Conservation (phyloP, 2,329 filamentous ascomycete genomes). For the Beauveria varroae region DNA sequence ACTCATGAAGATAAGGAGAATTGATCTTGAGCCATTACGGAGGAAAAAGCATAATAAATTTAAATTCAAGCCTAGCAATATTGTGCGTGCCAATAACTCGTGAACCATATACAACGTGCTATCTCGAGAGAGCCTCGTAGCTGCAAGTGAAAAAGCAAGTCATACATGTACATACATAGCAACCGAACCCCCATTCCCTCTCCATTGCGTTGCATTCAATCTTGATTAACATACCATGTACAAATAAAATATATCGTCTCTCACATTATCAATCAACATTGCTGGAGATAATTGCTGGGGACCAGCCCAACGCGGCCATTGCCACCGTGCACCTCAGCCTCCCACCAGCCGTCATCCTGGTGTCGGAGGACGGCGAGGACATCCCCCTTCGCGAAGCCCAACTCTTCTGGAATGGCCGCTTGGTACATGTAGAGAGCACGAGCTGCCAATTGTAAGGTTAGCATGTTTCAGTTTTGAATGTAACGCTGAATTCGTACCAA, state of each 20-base stretch:
- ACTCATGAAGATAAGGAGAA: neutral
- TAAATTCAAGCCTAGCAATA: neutral
- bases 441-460: conserved; percentile 46
- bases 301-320: conserved; percentile 54
- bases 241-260: conserved; percentile 8
- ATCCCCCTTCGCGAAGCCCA: conserved; percentile 89
- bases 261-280: conserved; percentile 28
- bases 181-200: neutral
- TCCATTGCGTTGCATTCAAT: conserved; percentile 8
- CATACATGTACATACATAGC: conserved; percentile 8
- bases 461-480: conserved; percentile 2
- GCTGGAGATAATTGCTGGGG: conserved; percentile 60
- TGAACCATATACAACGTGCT: conserved; percentile 4
- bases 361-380: conserved; percentile 79
- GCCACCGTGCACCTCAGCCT: conserved; percentile 78
- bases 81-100: neutral
- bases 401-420: conserved; percentile 89
- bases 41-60: neutral
- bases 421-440: conserved; percentile 91
- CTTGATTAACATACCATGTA: conserved; percentile 8
- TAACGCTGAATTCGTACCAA: conserved; percentile 58
- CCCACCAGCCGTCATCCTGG: conserved; percentile 99
- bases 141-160: neutral
- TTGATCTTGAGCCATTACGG: neutral
- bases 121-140: conserved; percentile 2